Conservation (phyloP, 768 basidiomycete species). For the Tremella fuciformis region DNA sequence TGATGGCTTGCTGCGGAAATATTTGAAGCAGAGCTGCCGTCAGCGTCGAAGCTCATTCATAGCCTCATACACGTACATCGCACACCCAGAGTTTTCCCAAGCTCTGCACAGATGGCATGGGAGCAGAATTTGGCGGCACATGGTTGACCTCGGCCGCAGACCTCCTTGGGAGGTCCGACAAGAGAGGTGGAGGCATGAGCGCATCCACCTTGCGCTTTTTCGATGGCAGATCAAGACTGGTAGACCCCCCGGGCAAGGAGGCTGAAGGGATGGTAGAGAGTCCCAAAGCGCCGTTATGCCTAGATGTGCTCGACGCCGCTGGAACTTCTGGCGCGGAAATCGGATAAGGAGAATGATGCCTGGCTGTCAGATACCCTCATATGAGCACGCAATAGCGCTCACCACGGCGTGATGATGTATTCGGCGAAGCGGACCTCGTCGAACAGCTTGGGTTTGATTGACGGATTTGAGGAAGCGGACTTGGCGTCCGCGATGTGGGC, state of each 20-base stretch:
- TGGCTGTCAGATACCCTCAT: conserved; percentile 42
- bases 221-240: not conserved
- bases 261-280: conserved; percentile 7
- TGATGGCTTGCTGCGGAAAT: conserved; percentile 70
- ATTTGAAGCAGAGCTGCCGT: conserved; percentile 76
- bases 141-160: not conserved
- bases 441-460: conserved; percentile 61
- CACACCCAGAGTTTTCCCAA: not conserved
- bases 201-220: not conserved
- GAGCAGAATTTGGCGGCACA: too few species aligned
- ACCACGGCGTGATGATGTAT: conserved; percentile 89
- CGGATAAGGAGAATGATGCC: conserved; percentile 95
- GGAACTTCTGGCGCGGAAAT: conserved; percentile 34
- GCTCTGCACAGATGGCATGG: not conserved
- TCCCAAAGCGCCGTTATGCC: conserved; percentile 2
- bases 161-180: not conserved
- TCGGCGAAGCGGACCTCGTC: conserved; percentile 80
- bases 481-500: conserved; percentile 2
- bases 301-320: not conserved
- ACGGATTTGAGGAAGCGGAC: not conserved
- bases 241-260: conserved; percentile 5
- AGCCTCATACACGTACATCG: not conserved
- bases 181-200: not conserved
- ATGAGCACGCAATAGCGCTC: conserved; percentile 41
- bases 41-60: not conserved